A percentile compares a stretch with the other conserved stretches of the same genome.
These are phyloP conservation scores for Carex arenaria DNA, from an alignment of 202 grass and related monocot genomes.

Conservation along the genomic window DNA sequence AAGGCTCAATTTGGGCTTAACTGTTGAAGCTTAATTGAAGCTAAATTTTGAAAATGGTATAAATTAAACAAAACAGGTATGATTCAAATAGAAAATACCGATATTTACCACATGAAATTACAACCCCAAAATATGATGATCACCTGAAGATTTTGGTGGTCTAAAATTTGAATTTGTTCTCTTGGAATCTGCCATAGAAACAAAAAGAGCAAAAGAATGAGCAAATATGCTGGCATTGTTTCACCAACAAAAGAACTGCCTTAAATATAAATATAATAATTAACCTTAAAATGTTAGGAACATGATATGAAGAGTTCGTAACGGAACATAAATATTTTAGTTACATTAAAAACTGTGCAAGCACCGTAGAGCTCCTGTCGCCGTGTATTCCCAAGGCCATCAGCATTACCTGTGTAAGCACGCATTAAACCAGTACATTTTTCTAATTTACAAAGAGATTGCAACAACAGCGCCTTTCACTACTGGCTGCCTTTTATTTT, in stretches of 20 bases:
- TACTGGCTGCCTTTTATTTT: not conserved
- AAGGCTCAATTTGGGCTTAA: not conserved
- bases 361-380: slow-evolving; percentile 65
- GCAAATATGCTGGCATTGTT: not conserved
- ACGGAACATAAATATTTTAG: not conserved
- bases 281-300: not conserved
- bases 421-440: slow-evolving; percentile 11
- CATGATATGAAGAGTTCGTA: not conserved
- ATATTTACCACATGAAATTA: not conserved
- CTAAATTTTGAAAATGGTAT: not conserved
- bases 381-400: slow-evolving; percentile 70
- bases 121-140: not conserved
- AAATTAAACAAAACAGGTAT: not conserved
- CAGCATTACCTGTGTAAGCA: slow-evolving; percentile 55
- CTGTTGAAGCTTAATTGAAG: not conserved
- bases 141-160: slow-evolving; percentile 76
- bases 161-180: slow-evolving; percentile 69
- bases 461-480: not conserved
- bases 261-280: slow-evolving; percentile 9
- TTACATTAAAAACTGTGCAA: slow-evolving; percentile 59
- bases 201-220: not conserved
- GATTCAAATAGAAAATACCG: not conserved
- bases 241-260: not conserved
- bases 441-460: not conserved
- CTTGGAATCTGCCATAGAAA: slow-evolving; percentile 54